Percentiles rank a stretch among this genome's conserved stretches.
Conservation (phyloP, 1,284 basidiomycete species). For the Trichosporon faecale region DNA sequence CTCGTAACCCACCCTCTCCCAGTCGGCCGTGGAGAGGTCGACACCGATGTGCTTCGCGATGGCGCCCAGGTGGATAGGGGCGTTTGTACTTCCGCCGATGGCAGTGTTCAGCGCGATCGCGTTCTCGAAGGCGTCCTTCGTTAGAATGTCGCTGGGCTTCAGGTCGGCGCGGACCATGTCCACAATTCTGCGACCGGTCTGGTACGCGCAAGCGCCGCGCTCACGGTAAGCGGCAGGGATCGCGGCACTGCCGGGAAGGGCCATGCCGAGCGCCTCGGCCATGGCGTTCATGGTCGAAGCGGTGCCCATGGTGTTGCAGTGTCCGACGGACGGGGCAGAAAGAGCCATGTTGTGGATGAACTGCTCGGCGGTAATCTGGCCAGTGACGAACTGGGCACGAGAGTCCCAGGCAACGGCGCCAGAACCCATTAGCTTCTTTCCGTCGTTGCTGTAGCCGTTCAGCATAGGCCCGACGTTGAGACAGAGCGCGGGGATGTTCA, state of each 20-base stretch:
- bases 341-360: constrained; percentile 44
- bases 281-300: constrained; percentile 75
- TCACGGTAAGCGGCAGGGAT: constrained; percentile 63
- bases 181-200: constrained; percentile 76
- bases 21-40: constrained; percentile 42
- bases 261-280: constrained; percentile 87
- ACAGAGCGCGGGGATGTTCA: constrained; percentile 47
- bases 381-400: constrained; percentile 38
- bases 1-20: constrained; percentile 47
- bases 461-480: constrained; percentile 50
- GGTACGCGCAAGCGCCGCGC: constrained; percentile 57
- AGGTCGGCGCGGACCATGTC: constrained; percentile 77
- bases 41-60: constrained; percentile 50
- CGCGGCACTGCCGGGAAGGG: constrained; percentile 81
- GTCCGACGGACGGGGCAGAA: constrained; percentile 43
- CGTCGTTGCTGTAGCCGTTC: constrained; percentile 47
- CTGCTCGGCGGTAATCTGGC: constrained; percentile 44
- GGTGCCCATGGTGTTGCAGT: constrained; percentile 52
- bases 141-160: constrained; percentile 89
- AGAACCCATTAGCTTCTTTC: constrained; percentile 44
- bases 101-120: constrained; percentile 81
- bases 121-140: constrained; percentile 84
- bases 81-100: constrained; percentile 88
- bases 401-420: constrained; percentile 50
- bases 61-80: constrained; percentile 53